Evolutionary conservation across 805 yeast species (phyloP), one percentile per base, ranked within the genome.

Genomic region (Starmera amethionina): DNA sequence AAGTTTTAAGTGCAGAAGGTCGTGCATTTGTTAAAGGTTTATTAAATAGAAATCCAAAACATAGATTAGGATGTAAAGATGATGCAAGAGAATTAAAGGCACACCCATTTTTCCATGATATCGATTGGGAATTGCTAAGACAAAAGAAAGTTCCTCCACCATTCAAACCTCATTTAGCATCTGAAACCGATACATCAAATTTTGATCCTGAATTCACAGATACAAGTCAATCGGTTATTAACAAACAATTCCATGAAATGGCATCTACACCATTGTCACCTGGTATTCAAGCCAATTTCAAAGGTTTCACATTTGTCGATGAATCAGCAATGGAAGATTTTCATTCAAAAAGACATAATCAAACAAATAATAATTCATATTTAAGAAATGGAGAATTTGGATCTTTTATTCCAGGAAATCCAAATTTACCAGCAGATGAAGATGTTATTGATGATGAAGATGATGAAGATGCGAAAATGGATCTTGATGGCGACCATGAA

Each of bases 201-300:
- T 93, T 93, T 62, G 98, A 93, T 59, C 97, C 98, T 5, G 97
- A 93, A 62, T 93, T 93, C 63, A 93, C 98, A 16, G 82, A 80
- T 52, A 86, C 95, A 34, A 81, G 94, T 14, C 87, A 96, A 0
- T 81, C 95, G 8, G 79, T 79, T 32, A 75, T 88, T 59, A 81
- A 71, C 52, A 78, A 77, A 51, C 84, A 78, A 50, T 68, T 70
- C 69, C 80, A 5, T 57, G 63, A 54, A 53, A 64, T 50, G 54
- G 63, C 62, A 36, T 61, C 63, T 39, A 84, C 96, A 4, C 97
- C 97, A 29, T 66, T 93, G 46, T 81, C 94, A 9, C 96, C 96
- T 4, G 96, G 94, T 0, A 79, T 90, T 54, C 98, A 93, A 65
- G 97, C 93, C 39, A 89, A 89, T 58, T 93, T 93, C 65, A 87